Evolutionary conservation across 1,284 basidiomycete species (phyloP), one percentile per base, ranked within the genome.

Genomic region (Cryptococcus maquisensis): DNA sequence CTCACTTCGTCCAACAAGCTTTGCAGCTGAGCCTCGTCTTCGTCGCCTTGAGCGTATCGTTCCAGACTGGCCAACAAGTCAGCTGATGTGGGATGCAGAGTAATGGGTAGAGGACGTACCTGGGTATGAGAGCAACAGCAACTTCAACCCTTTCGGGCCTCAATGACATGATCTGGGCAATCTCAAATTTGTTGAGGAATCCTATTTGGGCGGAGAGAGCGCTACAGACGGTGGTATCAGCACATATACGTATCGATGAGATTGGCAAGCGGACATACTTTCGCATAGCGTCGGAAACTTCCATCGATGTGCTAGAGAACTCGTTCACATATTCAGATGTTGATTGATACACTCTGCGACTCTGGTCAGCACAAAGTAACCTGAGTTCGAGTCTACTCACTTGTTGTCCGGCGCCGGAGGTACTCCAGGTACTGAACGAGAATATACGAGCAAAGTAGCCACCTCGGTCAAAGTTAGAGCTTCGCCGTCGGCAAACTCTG

Each of bases 121-220:
- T 72, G 12, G 71, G 71, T 47, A 74, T 72, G 35, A 74, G 58
- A 6, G 71, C 68, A 1, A 73, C 67, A 26, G 72, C 72, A 1
- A 69, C 67, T 49, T 71, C 69, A 9, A 72, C 66, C 38, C 59
- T 56, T 56, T 70, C 65, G 3, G 72, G 72, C 3, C 67, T 61
- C 4, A 74, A 62, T 45, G 72, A 66, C 64, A 74, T 69, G 60
- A 74, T 70, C 55, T 74, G 72, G 20, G 72, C 71, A 24, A 71
- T 65, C 60, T 74, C 72, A 47, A 74, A 74, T 47, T 66, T 72
- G 61, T 74, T 74, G 26, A 74, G 51, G 52, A 74, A 74, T 1
- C 62, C 66, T 13, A 59, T 56, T 18, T 63, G 56, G 3, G 64
- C 59, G n/a, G 51, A 36, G 16, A 71, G 60, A 16, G 67, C 65